Evolutionary conservation across 1,139 yeast species (phyloP).

Genomic region (Pneumocystis jirovecii): DNA sequence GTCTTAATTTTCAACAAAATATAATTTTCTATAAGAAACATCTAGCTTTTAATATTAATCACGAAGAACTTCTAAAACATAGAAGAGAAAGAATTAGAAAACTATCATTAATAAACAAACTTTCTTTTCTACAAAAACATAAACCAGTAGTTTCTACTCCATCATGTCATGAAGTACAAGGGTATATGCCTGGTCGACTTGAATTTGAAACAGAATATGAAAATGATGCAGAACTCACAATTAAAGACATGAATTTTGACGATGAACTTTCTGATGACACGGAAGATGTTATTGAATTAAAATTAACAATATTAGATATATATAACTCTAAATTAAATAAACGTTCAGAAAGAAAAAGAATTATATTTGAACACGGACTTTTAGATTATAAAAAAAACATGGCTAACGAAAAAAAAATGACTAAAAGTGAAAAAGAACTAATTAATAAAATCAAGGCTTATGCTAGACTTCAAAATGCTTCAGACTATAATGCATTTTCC

Average conservation of each 20-base stretch:
- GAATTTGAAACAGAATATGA: constrained; percentile 95
- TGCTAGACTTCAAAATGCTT: constrained; percentile 64
- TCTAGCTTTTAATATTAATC: constrained; percentile 49
- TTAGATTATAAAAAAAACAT: constrained; percentile 74
- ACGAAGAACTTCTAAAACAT: constrained; percentile 52
- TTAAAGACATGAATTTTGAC: constrained; percentile 89
- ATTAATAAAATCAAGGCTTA: constrained; percentile 61
- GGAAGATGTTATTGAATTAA: constrained; percentile 73
- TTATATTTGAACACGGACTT: constrained; percentile 57
- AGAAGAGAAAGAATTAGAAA: constrained; percentile 60
- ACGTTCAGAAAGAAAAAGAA: constrained; percentile 82
- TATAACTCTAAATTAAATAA: constrained; percentile 79
- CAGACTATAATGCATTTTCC: constrained; percentile 62
- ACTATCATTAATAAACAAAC: constrained; percentile 39
- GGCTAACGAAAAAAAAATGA: constrained; percentile 59
- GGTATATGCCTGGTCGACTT: constrained; percentile 95
- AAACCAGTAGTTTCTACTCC: constrained; percentile 90
- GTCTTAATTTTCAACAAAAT: constrained; percentile 9
- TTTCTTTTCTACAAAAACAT: constrained; percentile 49
- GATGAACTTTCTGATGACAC: constrained; percentile 55
- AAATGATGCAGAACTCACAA: constrained; percentile 87
- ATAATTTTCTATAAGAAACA: constrained; percentile 50
- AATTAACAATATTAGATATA: constrained; percentile 71
- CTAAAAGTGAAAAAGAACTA: constrained; percentile 80
- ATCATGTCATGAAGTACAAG: constrained; percentile 90